Conservation (phyloP, 2,329 filamentous ascomycete genomes). For the Alternaria sp. region DNA sequence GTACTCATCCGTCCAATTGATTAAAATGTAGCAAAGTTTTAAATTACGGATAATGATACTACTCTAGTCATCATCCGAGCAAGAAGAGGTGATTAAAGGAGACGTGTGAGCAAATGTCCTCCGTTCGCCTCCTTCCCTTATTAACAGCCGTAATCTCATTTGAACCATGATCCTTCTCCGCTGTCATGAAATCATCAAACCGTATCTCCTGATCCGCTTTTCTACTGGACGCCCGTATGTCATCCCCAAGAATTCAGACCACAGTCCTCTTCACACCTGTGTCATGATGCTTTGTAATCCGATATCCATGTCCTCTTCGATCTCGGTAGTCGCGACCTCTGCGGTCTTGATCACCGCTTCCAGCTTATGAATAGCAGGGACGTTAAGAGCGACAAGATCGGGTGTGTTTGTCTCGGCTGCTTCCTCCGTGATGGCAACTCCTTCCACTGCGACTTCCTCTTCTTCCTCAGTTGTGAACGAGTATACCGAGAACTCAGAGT, state of each 20-base stretch:
- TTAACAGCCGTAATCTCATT: background rate
- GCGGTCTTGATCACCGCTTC: background rate
- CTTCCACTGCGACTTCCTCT: slow-evolving; percentile 56
- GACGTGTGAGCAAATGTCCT: background rate
- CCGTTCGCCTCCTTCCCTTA: background rate
- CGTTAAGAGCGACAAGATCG: slow-evolving; percentile 32
- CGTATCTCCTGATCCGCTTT: background rate
- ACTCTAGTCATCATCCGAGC: background rate
- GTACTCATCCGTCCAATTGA: background rate
- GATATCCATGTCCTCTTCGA: slow-evolving; percentile 8
- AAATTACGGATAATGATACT: background rate
- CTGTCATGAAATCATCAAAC: background rate
- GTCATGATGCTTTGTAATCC: slow-evolving; percentile 34
- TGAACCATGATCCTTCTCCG: background rate
- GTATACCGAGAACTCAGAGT: slow-evolving; percentile 30
- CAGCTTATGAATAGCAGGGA: slow-evolving; percentile 2
- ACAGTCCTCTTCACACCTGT: slow-evolving; percentile 25
- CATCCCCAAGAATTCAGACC: background rate
- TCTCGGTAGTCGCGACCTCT: background rate
- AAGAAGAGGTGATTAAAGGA: background rate
- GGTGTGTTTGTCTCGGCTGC: slow-evolving; percentile 56
- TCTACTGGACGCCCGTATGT: background rate
- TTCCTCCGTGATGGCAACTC: slow-evolving; percentile 64
- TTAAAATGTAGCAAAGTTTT: background rate
- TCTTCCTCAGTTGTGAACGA: slow-evolving; percentile 38